Evolutionary conservation across 768 basidiomycete species (phyloP).

Genomic region (Pleurotus sapidus): DNA sequence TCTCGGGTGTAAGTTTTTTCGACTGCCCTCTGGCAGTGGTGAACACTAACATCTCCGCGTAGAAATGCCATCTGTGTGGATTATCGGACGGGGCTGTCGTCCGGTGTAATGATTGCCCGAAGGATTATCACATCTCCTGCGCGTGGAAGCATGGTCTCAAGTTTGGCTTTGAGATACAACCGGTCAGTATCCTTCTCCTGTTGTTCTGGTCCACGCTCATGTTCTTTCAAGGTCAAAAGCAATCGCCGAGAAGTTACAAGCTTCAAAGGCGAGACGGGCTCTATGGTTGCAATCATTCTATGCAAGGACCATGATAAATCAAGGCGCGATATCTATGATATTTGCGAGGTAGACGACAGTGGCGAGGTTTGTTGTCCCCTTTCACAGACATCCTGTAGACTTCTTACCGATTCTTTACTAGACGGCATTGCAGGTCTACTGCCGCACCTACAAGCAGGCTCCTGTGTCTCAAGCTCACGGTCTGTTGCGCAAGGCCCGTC

Average conservation of each 20-base stretch:
- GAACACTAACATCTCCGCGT: conserved; percentile 7
- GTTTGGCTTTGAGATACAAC: conserved; percentile 92
- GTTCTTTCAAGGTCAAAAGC: conserved; percentile 62
- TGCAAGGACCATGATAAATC: conserved; percentile 75
- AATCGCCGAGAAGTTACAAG: conserved; percentile 71
- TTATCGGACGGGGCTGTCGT: conserved; percentile 75
- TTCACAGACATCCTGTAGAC: background rate
- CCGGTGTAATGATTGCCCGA: conserved; percentile 78
- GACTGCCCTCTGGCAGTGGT: background rate
- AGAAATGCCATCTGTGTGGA: conserved; percentile 79
- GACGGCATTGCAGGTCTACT: conserved; percentile 91
- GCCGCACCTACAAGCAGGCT: conserved; percentile 81
- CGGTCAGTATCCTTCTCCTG: conserved; percentile 41
- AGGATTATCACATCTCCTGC: conserved; percentile 85
- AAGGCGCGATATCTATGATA: conserved; percentile 70
- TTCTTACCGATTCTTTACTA: conserved; percentile 25
- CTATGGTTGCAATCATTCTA: conserved; percentile 73
- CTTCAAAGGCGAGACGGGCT: conserved; percentile 77
- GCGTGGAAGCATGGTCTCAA: conserved; percentile 83
- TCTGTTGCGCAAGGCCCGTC: conserved; percentile 83
- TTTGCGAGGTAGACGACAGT: conserved; percentile 82
- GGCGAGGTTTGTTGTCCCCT: conserved; percentile 59
- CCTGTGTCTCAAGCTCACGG: conserved; percentile 72
- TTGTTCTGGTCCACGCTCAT: background rate
- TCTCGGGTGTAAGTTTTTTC: conserved; percentile 58